These are phyloP conservation scores for Fusarium sp. DNA, from an alignment of 2,329 filamentous ascomycete genomes.

Conservation along the genomic window DNA sequence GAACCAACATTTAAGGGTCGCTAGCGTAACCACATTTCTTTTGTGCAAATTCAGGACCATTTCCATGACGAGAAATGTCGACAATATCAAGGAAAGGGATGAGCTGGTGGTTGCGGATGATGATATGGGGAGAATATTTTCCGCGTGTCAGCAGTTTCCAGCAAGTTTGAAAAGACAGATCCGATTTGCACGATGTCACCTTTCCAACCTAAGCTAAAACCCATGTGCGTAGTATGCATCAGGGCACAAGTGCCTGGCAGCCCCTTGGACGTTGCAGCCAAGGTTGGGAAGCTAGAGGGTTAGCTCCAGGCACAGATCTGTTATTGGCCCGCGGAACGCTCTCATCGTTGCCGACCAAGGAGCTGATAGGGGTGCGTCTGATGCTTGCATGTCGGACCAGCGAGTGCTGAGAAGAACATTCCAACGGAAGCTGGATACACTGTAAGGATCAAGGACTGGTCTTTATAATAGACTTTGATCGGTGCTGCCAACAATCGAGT, in stretches of 20 bases:
- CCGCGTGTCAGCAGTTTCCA: slow-evolving; percentile 29
- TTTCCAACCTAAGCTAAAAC: slow-evolving; percentile 32
- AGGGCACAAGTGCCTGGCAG: slow-evolving; percentile 19
- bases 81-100: slow-evolving; percentile 7
- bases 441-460: neutral
- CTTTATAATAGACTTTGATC: slow-evolving; percentile 1
- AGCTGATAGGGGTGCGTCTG: slow-evolving; percentile 28
- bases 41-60: slow-evolving; percentile 2
- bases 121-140: slow-evolving; percentile 37
- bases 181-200: slow-evolving; percentile 48
- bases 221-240: slow-evolving; percentile 28
- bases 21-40: neutral
- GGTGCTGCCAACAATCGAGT: neutral
- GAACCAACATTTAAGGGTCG: slow-evolving; percentile 3
- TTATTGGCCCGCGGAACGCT: slow-evolving; percentile 57
- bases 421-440: slow-evolving; percentile 2
- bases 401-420: slow-evolving; percentile 28
- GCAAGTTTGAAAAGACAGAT: slow-evolving; percentile 39
- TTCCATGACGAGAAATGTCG: slow-evolving; percentile 4
- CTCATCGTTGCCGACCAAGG: slow-evolving; percentile 22
- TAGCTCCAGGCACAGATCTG: slow-evolving; percentile 57
- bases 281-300: slow-evolving; percentile 37
- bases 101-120: slow-evolving; percentile 20
- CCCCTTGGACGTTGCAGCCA: slow-evolving; percentile 33
- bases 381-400: slow-evolving; percentile 11